Evolutionary conservation across 1,284 basidiomycete species (phyloP), one percentile per base, ranked within the genome.

Genomic region (Fistulinella cinereoalba): DNA sequence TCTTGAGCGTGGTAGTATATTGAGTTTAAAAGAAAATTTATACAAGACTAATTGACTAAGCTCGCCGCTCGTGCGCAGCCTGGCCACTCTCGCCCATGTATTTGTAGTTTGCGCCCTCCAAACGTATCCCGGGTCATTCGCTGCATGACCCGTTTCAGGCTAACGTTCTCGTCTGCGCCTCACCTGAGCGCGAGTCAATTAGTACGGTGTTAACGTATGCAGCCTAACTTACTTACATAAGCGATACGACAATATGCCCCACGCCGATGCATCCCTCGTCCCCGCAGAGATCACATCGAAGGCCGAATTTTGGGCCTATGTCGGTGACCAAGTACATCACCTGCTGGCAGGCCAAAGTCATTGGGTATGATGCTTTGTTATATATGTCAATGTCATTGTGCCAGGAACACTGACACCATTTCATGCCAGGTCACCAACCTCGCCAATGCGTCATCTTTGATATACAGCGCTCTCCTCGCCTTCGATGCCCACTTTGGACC

Each of bases 221-320:
- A n/a, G n/a, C n/a, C n/a, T n/a, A n/a, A n/a, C 18, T 18, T 21
- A 10, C 44, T 57, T 62, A 59, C 46, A 42, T 60, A 57, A 64
- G 37, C 33, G 18, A 44, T 37, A 49, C 38, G 16, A 32, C 45
- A 34, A 11, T 27, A 94, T 93, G 91, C 84, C 85, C 23, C 91
- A 95, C 71, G 90, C 92, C 45, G 91, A 94, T 62, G 76, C 84
- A 13, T 83, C 86, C 4, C 66, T 83, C 18, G 74, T 94, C 7
- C 91, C 91, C 6, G 56, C 72, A 16, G 75, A 74, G 58, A 79
- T 93, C 52, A 71, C 68, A 45, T 80, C 80, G 43, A 93, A 88
- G 59, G 37, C 68, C 7, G 77, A 86, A 39, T 91, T 94, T 66
- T 94, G 92, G 87, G 67, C 67, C 3, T 83, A 92, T 67, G 77